Evolutionary conservation across 2,329 filamentous ascomycete genomes (phyloP), one percentile per base, ranked within the genome.

Genomic region (Daldinia eschscholtzii): DNA sequence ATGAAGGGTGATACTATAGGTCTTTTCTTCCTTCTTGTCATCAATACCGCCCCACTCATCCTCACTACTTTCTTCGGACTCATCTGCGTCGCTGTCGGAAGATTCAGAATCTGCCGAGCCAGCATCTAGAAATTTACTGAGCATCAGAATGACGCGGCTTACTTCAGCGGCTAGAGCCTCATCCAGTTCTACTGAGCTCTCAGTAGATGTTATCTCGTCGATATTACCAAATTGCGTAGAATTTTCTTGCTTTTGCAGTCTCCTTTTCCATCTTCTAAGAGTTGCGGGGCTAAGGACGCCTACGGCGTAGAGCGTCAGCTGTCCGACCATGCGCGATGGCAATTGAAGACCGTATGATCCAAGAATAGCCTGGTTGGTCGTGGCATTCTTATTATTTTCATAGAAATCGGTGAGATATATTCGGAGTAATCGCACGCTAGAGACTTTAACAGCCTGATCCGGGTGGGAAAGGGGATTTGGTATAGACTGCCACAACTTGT

Each of bases 331-430:
- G 2, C 88, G 85, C 12, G 85, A 85, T 33, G 86, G 85, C 6
- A 98, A 82, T 30, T 85, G 81, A 26, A 98, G 83, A 0, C 93
- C 95, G 61, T 90, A 84, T 1, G 91, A 91, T 23, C 93, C 92
- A 46, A 83, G 78, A 12, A 97, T 81, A 1, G 91, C 88, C 53
- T 93, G 79, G 1, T 82, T 83, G 30, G 80, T 81, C 64, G 89
- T 86, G 33, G 76, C 78, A 33, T 83, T 83, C 50, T 85, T 87
- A 74, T 87, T 89, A 9, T 86, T 86, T 67, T 87, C 86, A 23
- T 92, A 92, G 71, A 97, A 89, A 78, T 97, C 92, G 3, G 90
- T 88, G 73, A 98, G 89, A 80, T 93, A 96, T n/a, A 86, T 84
- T 53, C 91, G 91, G 44, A 94, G 82, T 18, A 98, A 83, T 67